Conservation (phyloP, 805 yeast species). For the Barnettozyma populi region DNA sequence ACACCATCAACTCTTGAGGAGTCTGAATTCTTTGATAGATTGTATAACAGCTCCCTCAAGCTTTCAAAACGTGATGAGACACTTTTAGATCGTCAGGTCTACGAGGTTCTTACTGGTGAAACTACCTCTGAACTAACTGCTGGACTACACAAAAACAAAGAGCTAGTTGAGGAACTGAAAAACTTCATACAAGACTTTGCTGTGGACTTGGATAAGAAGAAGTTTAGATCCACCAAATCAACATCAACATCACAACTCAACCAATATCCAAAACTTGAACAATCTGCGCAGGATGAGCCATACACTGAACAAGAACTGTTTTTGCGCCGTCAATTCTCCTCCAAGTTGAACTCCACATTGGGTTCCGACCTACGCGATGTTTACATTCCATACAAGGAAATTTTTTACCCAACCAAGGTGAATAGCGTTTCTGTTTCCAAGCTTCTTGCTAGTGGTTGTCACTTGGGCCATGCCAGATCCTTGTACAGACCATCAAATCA, state of each 20-base stretch:
- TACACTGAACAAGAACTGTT: slow-evolving; percentile 75
- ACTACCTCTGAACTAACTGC: slow-evolving; percentile 14
- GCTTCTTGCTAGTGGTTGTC: slow-evolving; percentile 88
- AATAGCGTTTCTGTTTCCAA: slow-evolving; percentile 60
- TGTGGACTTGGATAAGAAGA: slow-evolving; percentile 13
- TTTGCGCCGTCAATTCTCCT: slow-evolving; percentile 65
- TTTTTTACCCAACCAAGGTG: slow-evolving; percentile 51
- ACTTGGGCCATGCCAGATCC: slow-evolving; percentile 84
- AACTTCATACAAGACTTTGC: slow-evolving; percentile 21
- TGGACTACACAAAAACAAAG: slow-evolving; percentile 16
- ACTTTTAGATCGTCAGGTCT: slow-evolving; percentile 15
- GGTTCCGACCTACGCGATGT: slow-evolving; percentile 62
- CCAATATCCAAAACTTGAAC: slow-evolving; percentile 57
- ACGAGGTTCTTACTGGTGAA: slow-evolving; percentile 20
- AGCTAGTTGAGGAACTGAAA: slow-evolving; percentile 17
- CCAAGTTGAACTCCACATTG: slow-evolving; percentile 44
- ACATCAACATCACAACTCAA: slow-evolving; percentile 9
- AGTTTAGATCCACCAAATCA: slow-evolving; percentile 7
- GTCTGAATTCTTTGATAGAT: slow-evolving; percentile 15
- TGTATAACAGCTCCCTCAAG: slow-evolving; percentile 18
- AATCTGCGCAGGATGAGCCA: slow-evolving; percentile 55
- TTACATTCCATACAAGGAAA: slow-evolving; percentile 65
- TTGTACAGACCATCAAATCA: slow-evolving; percentile 78
- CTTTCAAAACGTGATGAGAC: slow-evolving; percentile 14
- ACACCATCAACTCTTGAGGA: slow-evolving; percentile 1